Percentiles rank a stretch among this genome's conserved stretches.
phyloP scores from a whole-genome alignment of 2,329 filamentous ascomycete genomes.

The Aspergillus neoniger region DNA sequence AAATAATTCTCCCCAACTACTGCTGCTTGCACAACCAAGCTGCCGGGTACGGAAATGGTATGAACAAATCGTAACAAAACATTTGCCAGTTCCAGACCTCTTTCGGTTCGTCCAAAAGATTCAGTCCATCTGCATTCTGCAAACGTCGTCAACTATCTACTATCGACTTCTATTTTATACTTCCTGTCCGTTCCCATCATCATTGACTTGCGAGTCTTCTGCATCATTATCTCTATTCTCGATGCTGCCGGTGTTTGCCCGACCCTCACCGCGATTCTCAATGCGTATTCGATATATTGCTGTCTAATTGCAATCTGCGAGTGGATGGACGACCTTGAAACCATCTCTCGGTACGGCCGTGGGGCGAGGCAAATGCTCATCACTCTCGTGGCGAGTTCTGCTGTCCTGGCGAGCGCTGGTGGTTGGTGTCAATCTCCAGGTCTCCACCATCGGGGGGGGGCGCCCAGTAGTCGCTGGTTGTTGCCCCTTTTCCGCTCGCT shows the following conservation, averaged over 20 bases:
- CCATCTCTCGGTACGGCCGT: conserved; percentile 10
- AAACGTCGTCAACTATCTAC: not conserved
- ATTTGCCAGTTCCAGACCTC: not conserved
- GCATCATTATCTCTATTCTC: not conserved
- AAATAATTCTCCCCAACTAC: too few relatives aligned
- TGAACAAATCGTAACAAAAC: not conserved
- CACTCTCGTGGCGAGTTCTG: conserved; percentile 18
- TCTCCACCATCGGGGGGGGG: conserved; percentile 10
- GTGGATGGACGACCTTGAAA: conserved; percentile 11
- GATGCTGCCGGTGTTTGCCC: too few relatives aligned
- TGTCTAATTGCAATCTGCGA: conserved; percentile 3
- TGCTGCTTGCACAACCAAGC: not conserved
- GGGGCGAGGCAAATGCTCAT: conserved; percentile 21
- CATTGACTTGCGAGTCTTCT: not conserved
- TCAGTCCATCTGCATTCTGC: not conserved
- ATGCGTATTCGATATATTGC: not conserved
- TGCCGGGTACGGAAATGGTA: not conserved
- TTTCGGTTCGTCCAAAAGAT: not conserved
- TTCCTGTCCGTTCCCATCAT: not conserved
- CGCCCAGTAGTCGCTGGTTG: conserved; percentile 9
- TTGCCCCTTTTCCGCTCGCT: conserved; percentile 22
- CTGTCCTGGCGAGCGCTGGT: conserved; percentile 8
- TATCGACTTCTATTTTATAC: not conserved
- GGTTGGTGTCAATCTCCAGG: conserved; percentile 21
- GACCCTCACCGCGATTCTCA: too few relatives aligned